Base-by-base conservation (phyloP, 768 basidiomycete genomes). In the Leccinum imitatum region DNA sequence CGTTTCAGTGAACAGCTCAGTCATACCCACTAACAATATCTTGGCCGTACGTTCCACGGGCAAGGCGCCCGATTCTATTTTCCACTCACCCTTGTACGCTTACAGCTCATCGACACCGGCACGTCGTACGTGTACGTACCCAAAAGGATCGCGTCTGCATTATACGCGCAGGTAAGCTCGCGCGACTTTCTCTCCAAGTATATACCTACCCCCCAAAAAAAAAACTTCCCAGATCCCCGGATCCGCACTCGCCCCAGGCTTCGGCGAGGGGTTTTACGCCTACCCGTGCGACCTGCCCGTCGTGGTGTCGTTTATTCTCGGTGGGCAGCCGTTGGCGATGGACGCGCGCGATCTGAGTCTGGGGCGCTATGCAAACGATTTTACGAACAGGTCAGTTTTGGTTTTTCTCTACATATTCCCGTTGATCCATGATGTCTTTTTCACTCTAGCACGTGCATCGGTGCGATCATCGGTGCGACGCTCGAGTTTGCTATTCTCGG, bases 71-170 rank as follows among this genome's bases (percentile, higher is more conserved):
- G 21, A 63, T 39, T 25, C 57, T 33, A 54, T 2, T 39, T 25
- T 41, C 39, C 21, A 17, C 53, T 27, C 4, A 47, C 27, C 25
- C 31, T 19, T 25, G 27, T 8, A 1, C 13, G 4, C 21, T 23
- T 17, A 33, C 13, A 87, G 86, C 84, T 86, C 19, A 79, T 89
- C 59, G 88, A 89, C 65, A 86, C 86, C 0, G 87, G 88, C 31
- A 87, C 86, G 4, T 84, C 86, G 30, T 74, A 87, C 27, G 82
- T 88, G 59, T 88, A 88, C 69, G 59, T 86, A 6, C 84, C 86
- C 1, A 67, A 73, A 41, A 51, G 66, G 0, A 61, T 83, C 30
- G 83, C 79, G 6, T 54, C 67, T 3, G 62, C 71, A 9, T 78
- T 89, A 59, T 89, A 88, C 69, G 56, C 63, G 2, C 63, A 68